Evolutionary conservation across 805 yeast genomes (phyloP).

Genomic region (Metschnikowia gruessii): DNA sequence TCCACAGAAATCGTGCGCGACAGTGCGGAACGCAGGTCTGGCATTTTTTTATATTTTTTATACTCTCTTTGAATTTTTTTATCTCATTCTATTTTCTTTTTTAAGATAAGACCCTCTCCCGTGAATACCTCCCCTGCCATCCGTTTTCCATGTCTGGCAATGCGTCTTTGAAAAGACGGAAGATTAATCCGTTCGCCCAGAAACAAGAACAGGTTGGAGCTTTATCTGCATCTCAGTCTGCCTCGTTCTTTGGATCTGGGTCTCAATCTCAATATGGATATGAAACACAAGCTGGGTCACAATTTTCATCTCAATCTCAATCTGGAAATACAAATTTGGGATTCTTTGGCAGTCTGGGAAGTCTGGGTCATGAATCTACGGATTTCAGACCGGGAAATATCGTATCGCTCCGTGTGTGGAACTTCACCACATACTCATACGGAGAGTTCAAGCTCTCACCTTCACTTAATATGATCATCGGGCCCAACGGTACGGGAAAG

Average conservation of each 20-base stretch:
- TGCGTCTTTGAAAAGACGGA: neutral
- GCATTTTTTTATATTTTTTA: no score
- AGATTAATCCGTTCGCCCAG: conserved; percentile 5
- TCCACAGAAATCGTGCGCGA: no score
- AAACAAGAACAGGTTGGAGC: neutral
- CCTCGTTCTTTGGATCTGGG: neutral
- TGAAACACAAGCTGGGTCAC: neutral
- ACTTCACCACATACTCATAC: conserved; percentile 66
- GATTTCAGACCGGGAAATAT: conserved; percentile 44
- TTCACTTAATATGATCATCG: conserved; percentile 83
- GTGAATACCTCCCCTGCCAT: no score
- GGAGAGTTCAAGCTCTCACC: conserved; percentile 80
- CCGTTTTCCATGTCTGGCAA: no score
- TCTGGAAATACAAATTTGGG: neutral
- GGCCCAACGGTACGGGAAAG: conserved; percentile 97
- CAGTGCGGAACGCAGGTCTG: no score
- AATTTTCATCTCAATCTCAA: neutral
- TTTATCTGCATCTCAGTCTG: no score
- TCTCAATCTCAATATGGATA: neutral
- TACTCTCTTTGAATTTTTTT: no score
- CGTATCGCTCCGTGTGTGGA: conserved; percentile 49
- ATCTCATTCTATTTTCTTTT: no score
- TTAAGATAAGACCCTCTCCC: no score
- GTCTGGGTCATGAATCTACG: neutral
- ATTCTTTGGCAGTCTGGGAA: no score